Base-by-base conservation (phyloP, 1,284 basidiomycete species). In the Cryptococcus sp. region DNA sequence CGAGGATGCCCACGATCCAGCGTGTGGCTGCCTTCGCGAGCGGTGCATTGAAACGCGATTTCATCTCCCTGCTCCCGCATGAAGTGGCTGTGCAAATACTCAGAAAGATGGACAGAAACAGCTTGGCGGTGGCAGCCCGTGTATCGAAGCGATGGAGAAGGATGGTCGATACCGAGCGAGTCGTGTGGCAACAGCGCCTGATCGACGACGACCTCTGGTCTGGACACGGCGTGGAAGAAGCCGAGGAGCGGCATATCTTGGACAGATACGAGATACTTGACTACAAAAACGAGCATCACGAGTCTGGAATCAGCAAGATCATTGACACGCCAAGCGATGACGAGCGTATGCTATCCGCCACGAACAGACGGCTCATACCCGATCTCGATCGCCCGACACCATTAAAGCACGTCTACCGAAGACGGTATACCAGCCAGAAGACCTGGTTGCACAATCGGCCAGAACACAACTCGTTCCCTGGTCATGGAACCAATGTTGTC, bases 401-500 rank as follows among this genome's bases (percentile, higher is more conserved):
- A 0, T 59, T 77, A 52, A 78, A 78, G 60, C 73, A 76, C 55
- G 67, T 78, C 16, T 77, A 73, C 54, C 66, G 75, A 20, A 58
- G 72, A 19, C 64, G 76, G 13, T 61, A 88, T 67, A 83, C 84
- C n/a, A 83, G 86, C 60, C 87, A 88, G 1, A 86, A 67, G 30
- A 78, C 75, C 57, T 82, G 81, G 81, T 70, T 77, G 19, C 64
- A 76, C 39, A 58, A 58, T 41, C 65, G 68, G 50, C 79, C 79
- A 1, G 65, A 84, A 61, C 88, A 90, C 60, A 82, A 87, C 53
- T 87, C 86, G 3, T 93, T 96, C 79, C 82, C 88, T 5, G 92
- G 92, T 7, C 90, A 93, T 66, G 91, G 91, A 1, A 86, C 86
- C 46, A 88, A 88, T 45, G 93, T 96, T 57, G 91, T 97, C 65